Evolutionary conservation across 2,329 filamentous ascomycete species (phyloP), one percentile per base, ranked within the genome.

Genomic region (Zymoseptoria brevis): DNA sequence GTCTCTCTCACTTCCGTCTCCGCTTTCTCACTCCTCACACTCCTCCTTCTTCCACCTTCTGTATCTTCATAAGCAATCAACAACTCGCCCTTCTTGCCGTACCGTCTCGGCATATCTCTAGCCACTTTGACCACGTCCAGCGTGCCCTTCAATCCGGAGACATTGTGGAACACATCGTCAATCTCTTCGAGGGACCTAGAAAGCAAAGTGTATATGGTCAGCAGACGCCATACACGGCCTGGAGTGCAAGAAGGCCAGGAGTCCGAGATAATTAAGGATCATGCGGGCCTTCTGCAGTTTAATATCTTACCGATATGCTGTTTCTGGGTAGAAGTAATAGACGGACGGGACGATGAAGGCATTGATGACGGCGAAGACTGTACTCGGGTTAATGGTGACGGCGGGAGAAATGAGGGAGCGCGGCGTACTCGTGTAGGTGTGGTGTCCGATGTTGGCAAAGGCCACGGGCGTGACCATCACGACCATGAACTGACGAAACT

Each of bases 171-270:
- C 67, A 87, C 85, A 64, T 73, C 74, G 66, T 87, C 84, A 81
- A 87, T 87, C 68, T 87, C 84, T 70, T 87, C 84, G 19, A 87
- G 79, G 1, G n/a, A n/a, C n/a, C n/a, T n/a, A n/a, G n/a, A n/a
- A n/a, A n/a, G n/a, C n/a, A n/a, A n/a, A n/a, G n/a, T n/a, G n/a
- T n/a, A n/a, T n/a, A n/a, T n/a, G n/a, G n/a, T n/a, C n/a, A n/a
- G n/a, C n/a, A n/a, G n/a, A n/a, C n/a, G n/a, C n/a, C n/a, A n/a
- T n/a, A n/a, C n/a, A n/a, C n/a, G n/a, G n/a, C n/a, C n/a, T n/a
- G n/a, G n/a, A n/a, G n/a, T n/a, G n/a, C n/a, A n/a, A n/a, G n/a
- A n/a, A n/a, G n/a, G n/a, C n/a, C n/a, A n/a, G n/a, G n/a, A n/a
- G n/a, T n/a, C n/a, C n/a, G n/a, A n/a, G n/a, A n/a, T n/a, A n/a